Base-by-base conservation (phyloP, 1,284 basidiomycete species). In the Pseudozyma thailandica region DNA sequence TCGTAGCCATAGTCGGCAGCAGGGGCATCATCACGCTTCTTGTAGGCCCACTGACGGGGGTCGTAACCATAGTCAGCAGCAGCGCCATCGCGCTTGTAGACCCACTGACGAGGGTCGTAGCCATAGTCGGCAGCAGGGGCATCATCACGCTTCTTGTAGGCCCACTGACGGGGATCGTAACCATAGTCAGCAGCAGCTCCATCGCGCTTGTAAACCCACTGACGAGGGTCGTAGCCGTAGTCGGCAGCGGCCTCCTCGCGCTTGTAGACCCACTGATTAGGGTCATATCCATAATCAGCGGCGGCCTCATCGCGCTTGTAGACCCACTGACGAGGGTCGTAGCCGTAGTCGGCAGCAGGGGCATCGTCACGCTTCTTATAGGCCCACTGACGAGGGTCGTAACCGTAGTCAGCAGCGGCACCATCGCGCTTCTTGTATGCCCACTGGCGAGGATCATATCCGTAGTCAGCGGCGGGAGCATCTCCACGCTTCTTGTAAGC, bases 401-500 rank as follows among this genome's bases (percentile, higher is more conserved):
- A 44, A 16, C 54, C 54, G 30, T 50, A 56, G 46, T 56, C 54
- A 27, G 45, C 39, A 42, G 54, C 47, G 15, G 55, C 55, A 33
- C 51, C 31, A 27, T 37, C 48, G 16, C 50, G 44, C 53, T 58
- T 33, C 51, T 59, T 65, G 54, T 57, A 63, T 18, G 15, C 50
- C 46, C 50, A 48, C 45, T 58, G 49, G 7, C 23, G 15, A 21
- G 54, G 61, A 26, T 57, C 37, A 28, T 30, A 26, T 6, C 56
- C 56, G 10, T 38, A 66, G 44, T 66, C 63, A 6, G 38, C 52
- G 25, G 63, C 37, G 23, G 60, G 53, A 16, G 48, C 52, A 12
- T 31, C 37, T 21, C 50, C 43, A 28, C 63, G 63, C 63, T 50
- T 41, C 61, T 63, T 65, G 47, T 54, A 65, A 9, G 18, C 35